Evolutionary conservation across 805 yeast species (phyloP).

Genomic region (Teunomyces tritomae): DNA sequence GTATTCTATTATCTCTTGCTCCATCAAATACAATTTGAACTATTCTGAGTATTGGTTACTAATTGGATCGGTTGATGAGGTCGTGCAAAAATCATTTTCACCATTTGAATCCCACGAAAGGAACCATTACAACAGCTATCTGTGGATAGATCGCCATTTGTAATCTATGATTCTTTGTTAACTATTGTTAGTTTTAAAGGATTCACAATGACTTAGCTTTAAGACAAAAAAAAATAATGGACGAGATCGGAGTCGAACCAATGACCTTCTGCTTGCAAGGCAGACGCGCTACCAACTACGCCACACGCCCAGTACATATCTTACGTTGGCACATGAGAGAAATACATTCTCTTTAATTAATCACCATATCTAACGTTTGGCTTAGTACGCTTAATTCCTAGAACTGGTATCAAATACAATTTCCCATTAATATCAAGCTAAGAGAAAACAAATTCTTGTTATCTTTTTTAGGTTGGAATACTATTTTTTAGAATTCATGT

Average conservation of each 20-base stretch:
- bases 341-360: neutral
- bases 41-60: neutral
- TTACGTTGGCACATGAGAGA: neutral
- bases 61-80: neutral
- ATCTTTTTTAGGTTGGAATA: no score
- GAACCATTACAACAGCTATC: neutral
- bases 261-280: slow-evolving; percentile 78
- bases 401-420: no score
- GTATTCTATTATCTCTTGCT: neutral
- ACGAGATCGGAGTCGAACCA: slow-evolving; percentile 78
- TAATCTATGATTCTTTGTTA: no score
- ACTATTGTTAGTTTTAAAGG: no score
- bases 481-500: no score
- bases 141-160: neutral
- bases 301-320: slow-evolving; percentile 59
- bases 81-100: neutral
- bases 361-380: no score
- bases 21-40: neutral
- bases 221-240: slow-evolving; percentile 44
- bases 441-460: no score
- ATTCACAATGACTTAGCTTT: no score
- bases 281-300: slow-evolving; percentile 82
- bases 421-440: no score
- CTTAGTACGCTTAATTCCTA: neutral
- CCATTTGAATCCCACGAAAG: neutral